phyloP scores from a whole-genome alignment of 148 eudicot species.

The Pouteria glomerata region DNA sequence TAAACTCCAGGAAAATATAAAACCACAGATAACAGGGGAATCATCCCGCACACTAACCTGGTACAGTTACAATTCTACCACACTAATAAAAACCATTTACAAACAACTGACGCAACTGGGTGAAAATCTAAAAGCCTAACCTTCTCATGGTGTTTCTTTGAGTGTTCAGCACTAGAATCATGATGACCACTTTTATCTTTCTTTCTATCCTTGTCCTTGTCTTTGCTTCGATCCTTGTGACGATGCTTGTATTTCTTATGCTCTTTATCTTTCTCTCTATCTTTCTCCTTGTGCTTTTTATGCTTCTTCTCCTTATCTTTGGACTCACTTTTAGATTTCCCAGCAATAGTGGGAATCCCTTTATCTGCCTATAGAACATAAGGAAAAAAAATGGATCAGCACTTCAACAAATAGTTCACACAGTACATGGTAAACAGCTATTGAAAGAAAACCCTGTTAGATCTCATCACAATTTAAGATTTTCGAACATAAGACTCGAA shows the following conservation, averaged over 20 bases:
- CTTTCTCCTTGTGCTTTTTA: constrained; percentile 77
- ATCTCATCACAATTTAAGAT: not conserved
- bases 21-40: not conserved
- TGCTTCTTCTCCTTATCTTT: constrained; percentile 92
- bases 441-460: not conserved
- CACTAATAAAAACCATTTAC: not conserved
- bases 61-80: not conserved
- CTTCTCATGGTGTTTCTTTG: constrained; percentile 88
- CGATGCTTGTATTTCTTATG: constrained; percentile 95
- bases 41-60: not conserved
- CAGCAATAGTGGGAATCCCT: constrained; percentile 75
- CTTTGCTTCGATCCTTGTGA: constrained; percentile 91
- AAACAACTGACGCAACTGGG: not conserved
- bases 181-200: constrained; percentile 73
- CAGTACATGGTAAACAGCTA: not conserved
- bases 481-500: not conserved
- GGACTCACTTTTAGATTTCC: constrained; percentile 70
- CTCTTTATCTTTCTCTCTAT: constrained; percentile 88
- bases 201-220: constrained; percentile 83
- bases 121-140: constrained; percentile 28
- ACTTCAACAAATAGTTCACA: constrained; percentile 6
- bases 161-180: constrained; percentile 68
- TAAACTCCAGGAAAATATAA: not conserved
- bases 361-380: constrained; percentile 60
- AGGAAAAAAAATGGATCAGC: constrained; percentile 9